Conservation (phyloP, 2,329 filamentous ascomycete genomes). For the Metarhizium album region DNA sequence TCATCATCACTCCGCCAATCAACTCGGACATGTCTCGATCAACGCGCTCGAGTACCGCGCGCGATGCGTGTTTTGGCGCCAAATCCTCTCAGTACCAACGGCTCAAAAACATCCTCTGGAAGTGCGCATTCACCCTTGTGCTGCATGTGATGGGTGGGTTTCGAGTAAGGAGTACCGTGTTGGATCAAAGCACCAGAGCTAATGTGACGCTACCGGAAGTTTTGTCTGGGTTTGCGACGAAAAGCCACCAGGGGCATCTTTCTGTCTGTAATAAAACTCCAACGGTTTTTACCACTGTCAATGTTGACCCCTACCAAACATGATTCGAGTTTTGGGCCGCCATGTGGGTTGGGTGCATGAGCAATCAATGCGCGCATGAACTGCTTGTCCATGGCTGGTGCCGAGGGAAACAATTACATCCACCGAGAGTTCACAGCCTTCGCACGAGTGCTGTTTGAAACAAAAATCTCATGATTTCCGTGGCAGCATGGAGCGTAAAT, state of each 20-base stretch:
- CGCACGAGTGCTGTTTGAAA: background rate
- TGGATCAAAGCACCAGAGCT: slow-evolving; percentile 3
- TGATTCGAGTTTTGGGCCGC: background rate
- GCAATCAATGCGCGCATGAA: background rate
- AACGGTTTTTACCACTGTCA: background rate
- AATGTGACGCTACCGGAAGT: background rate
- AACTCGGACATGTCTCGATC: background rate
- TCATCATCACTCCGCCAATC: too few relatives aligned
- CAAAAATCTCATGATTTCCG: background rate
- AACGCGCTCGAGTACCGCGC: background rate
- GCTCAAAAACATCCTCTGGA: too few relatives aligned
- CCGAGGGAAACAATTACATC: background rate
- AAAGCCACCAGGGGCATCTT: background rate
- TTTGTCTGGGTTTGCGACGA: background rate
- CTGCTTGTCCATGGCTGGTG: background rate
- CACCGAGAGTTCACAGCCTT: background rate
- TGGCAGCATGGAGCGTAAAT: background rate
- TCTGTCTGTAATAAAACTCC: background rate
- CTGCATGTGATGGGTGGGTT: background rate
- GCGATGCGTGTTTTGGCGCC: background rate
- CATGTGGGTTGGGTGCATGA: background rate
- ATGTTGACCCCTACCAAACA: background rate
- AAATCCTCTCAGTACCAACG: too few relatives aligned
- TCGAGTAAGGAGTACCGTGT: background rate
- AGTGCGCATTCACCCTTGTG: background rate